These are phyloP conservation scores for Monilinia fructicola DNA, from an alignment of 2,329 filamentous ascomycete genomes.

Conservation along the genomic window DNA sequence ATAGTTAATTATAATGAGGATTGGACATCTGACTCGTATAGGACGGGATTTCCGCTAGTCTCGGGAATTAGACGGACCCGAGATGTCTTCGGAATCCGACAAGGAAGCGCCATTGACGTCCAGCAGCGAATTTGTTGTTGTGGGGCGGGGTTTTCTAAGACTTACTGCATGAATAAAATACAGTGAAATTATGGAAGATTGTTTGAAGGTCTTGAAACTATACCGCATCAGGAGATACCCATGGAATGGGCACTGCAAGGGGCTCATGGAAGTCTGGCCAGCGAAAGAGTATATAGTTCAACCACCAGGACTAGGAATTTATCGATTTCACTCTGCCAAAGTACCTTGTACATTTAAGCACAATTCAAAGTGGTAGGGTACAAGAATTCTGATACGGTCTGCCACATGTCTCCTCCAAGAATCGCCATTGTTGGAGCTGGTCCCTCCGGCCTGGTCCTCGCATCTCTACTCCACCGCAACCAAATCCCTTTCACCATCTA, in stretches of 20 bases:
- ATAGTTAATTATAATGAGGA: fast-evolving
- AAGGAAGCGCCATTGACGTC: neutral
- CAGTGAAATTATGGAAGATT: neutral
- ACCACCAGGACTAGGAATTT: neutral
- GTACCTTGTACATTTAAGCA: neutral
- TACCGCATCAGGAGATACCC: neutral
- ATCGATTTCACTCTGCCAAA: neutral
- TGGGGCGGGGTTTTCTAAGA: too few species aligned
- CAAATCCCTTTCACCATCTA: slow-evolving; percentile 42
- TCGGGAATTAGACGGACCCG: neutral
- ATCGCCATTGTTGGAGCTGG: slow-evolving; percentile 51
- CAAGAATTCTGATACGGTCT: neutral
- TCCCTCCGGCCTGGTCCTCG: slow-evolving; percentile 50
- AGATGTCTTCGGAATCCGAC: neutral
- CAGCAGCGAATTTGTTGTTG: too few species aligned
- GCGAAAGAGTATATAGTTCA: neutral
- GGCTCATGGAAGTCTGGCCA: neutral
- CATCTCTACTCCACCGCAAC: slow-evolving; percentile 46
- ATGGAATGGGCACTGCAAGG: neutral
- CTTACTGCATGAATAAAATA: neutral
- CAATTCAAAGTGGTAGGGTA: neutral
- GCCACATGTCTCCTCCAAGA: neutral
- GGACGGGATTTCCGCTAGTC: neutral
- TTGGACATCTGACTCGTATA: neutral
- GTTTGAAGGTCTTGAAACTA: neutral